Conservation (phyloP, 2,329 filamentous ascomycete species). For the Diaporthe sp. region DNA sequence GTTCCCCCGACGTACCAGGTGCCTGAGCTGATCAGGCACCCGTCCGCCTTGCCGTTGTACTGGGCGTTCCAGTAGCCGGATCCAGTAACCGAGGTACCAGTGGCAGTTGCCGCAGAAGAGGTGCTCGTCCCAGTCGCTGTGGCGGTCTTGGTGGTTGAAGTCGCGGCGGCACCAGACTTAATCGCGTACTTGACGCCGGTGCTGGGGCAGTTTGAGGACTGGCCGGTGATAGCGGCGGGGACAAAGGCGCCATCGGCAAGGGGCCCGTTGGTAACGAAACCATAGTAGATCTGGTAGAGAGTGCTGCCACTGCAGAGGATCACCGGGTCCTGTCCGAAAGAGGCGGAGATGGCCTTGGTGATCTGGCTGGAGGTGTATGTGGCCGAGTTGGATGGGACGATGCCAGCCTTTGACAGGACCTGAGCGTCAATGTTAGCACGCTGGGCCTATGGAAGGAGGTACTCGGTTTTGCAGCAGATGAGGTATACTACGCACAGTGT, state of each 20-base stretch:
- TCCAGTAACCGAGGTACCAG: slow-evolving; percentile 57
- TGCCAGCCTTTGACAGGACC: slow-evolving; percentile 36
- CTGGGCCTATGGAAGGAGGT: too few relatives aligned
- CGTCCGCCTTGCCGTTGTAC: slow-evolving; percentile 61
- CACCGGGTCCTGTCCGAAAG: slow-evolving; percentile 36
- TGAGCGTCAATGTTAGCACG: slow-evolving; percentile 1
- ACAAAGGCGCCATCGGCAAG: slow-evolving; percentile 35
- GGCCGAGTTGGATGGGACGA: slow-evolving; percentile 35
- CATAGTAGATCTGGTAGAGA: slow-evolving; percentile 40
- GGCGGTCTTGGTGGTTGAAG: slow-evolving; percentile 11
- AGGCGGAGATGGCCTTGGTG: slow-evolving; percentile 35
- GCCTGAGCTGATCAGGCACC: slow-evolving; percentile 77
- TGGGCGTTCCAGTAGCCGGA: slow-evolving; percentile 72
- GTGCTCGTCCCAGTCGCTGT: slow-evolving; percentile 46
- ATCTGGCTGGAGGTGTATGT: slow-evolving; percentile 38
- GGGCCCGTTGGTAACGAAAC: slow-evolving; percentile 35
- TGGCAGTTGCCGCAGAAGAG: slow-evolving; percentile 53
- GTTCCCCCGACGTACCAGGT: slow-evolving; percentile 78
- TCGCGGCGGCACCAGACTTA: slow-evolving; percentile 33
- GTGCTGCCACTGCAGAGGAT: slow-evolving; percentile 33
- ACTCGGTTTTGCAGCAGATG: background rate
- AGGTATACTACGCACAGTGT: slow-evolving; percentile 18
- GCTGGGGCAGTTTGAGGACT: slow-evolving; percentile 36
- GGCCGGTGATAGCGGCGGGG: slow-evolving; percentile 29
- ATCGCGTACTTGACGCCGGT: slow-evolving; percentile 37